These are phyloP conservation scores for Colletotrichum aenigma DNA, from an alignment of 2,329 filamentous ascomycete species.

Conservation along the genomic window DNA sequence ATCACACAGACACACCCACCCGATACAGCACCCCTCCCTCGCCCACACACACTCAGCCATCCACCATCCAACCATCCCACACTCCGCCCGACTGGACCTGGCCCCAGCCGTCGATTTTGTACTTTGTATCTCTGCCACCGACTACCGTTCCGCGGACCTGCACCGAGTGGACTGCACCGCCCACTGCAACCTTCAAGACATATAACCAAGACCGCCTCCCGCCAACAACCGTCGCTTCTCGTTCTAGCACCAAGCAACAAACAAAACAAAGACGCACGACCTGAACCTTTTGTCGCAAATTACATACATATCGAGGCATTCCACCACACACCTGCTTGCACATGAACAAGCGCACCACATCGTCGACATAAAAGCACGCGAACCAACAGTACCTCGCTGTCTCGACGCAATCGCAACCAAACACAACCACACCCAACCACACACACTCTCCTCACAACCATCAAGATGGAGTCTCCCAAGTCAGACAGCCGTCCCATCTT, in stretches of 20 bases:
- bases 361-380: neutral
- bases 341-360: neutral
- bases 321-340: neutral
- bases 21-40: neutral
- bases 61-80: constrained; percentile 9
- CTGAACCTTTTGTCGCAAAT: neutral
- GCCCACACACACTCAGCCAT: neutral
- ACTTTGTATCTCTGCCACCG: neutral
- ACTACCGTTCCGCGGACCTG: neutral
- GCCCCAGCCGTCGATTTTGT: neutral
- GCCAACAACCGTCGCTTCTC: neutral
- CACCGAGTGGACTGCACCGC: neutral
- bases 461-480: constrained; percentile 38
- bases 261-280: constrained; percentile 5
- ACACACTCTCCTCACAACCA: neutral
- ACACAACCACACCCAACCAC: neutral
- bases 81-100: constrained; percentile 6
- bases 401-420: neutral
- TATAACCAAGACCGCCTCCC: constrained; percentile 20
- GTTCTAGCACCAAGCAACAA: neutral
- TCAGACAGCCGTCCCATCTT: constrained; percentile 29
- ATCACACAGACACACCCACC: constrained; percentile 18
- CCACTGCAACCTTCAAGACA: neutral
- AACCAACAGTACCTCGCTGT: neutral
- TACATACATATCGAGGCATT: neutral